Base-by-base conservation (phyloP, 2,329 filamentous ascomycete genomes). In the Chaetomium strumarium region DNA sequence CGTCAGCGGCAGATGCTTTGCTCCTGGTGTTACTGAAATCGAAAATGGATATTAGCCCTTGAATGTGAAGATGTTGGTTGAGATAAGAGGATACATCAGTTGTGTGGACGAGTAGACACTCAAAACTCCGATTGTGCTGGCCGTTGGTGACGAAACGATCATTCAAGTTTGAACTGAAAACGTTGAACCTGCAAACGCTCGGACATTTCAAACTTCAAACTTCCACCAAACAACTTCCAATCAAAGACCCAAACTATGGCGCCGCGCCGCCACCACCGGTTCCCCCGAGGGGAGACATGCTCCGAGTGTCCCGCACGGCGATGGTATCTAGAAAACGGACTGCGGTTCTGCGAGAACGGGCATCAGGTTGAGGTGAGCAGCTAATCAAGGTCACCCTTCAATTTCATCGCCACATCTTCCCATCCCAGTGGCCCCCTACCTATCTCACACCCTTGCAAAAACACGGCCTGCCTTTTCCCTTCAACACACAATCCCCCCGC, bases 301-400 rank as follows among this genome's bases (percentile, higher is more conserved):
- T 74, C 79, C 34, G 76, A 80, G 62, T 95, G 90, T 66, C 84
- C 86, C 55, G 85, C 86, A 47, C 78, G 77, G 39, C 79, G 79
- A 57, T 90, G 86, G 71, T 87, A 88, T 64, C 73, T 84, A 31
- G 83, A 90, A 59, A 86, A 87, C 68, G 88, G 89, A 3, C 79
- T 85, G 53, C 81, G 84, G 57, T 95, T 88, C 67, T 95, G 90
- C 68, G 77, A 85, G 58, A 84, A 88, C 60, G 89, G 89, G 31
- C 90, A 95, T 72, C 81, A 85, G 60, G 84, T 91, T 61, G 83
- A 89, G 70, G 86, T 88, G 70, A 56, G 68, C 33, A 34, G 3
- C 9, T 34, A 4, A 34, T 12, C 33, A 12, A 34, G 3, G 13
- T 34, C 13, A 34, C 33, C n/a, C n/a, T n/a, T n/a, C 13, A 14